phyloP scores from a whole-genome alignment of 257 asterid species.

The Nicotiana tomentosiformis region DNA sequence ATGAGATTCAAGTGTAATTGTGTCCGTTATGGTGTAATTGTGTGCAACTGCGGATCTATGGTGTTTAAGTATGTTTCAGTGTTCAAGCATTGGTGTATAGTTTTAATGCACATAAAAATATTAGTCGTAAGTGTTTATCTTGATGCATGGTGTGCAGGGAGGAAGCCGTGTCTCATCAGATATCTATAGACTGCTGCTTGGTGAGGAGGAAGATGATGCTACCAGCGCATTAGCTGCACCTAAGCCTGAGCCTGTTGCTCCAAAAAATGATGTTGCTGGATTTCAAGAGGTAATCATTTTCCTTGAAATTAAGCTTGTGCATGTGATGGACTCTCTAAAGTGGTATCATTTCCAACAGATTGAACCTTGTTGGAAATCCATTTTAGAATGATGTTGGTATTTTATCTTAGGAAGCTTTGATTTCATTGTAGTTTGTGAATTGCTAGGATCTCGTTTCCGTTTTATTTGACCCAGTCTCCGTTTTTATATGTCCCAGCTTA shows the following conservation, averaged over 20 bases:
- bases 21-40: background rate
- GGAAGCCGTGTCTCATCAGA: slow-evolving; percentile 86
- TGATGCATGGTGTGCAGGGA: slow-evolving; percentile 44
- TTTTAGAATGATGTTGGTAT: background rate
- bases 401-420: background rate
- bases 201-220: slow-evolving; percentile 98
- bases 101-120: background rate
- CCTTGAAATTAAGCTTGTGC: background rate
- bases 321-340: background rate
- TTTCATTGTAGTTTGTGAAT: background rate
- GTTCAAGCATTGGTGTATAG: background rate
- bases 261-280: slow-evolving; percentile 39
- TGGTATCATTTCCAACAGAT: background rate
- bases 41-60: background rate
- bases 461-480: background rate
- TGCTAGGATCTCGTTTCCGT: background rate
- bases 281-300: slow-evolving; percentile 50
- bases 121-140: slow-evolving; percentile 9
- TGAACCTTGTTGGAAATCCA: background rate
- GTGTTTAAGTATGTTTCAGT: background rate
- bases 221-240: slow-evolving; percentile 81
- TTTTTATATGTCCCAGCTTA: background rate
- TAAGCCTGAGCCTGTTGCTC: slow-evolving; percentile 73
- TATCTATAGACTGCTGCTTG: slow-evolving; percentile 67
- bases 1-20: background rate